Percentiles rank a stretch among this genome's conserved stretches.
These are phyloP conservation scores for Dianthus caryophyllus DNA, from an alignment of 148 eudicot genomes.

Conservation along the genomic window DNA sequence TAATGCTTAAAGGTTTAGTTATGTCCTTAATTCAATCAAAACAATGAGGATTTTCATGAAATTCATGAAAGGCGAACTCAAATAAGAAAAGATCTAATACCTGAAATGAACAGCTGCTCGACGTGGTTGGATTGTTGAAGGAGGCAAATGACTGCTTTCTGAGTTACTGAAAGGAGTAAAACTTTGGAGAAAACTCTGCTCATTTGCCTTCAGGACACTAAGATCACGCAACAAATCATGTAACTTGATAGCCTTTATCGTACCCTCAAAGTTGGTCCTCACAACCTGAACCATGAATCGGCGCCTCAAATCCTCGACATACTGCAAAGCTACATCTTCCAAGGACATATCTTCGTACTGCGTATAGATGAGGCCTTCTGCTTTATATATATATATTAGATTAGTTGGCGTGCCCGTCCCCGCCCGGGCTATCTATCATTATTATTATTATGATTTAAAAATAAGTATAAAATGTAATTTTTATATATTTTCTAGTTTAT, in stretches of 20 bases:
- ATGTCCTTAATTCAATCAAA: no score
- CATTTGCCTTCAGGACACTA: slow-evolving; percentile 22
- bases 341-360: slow-evolving; percentile 1
- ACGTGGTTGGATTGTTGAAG: background rate
- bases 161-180: background rate
- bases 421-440: no score
- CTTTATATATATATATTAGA: no score
- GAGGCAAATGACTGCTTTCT: background rate
- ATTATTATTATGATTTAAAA: no score
- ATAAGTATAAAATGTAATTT: no score
- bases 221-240: slow-evolving; percentile 36
- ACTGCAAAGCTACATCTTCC: slow-evolving; percentile 19
- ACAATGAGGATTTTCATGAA: no score
- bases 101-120: slow-evolving; percentile 20
- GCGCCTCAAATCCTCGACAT: slow-evolving; percentile 18
- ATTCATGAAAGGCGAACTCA: no score
- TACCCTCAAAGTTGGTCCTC: slow-evolving; percentile 17
- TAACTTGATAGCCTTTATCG: slow-evolving; percentile 13
- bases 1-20: no score
- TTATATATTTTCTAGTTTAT: no score
- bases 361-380: slow-evolving; percentile 16
- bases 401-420: no score
- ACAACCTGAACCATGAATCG: slow-evolving; percentile 29
- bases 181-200: slow-evolving; percentile 23
- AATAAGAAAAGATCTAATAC: no score